These are phyloP conservation scores for Curvularia eragrostidis DNA, from an alignment of 2,329 filamentous ascomycete genomes.

Conservation along the genomic window DNA sequence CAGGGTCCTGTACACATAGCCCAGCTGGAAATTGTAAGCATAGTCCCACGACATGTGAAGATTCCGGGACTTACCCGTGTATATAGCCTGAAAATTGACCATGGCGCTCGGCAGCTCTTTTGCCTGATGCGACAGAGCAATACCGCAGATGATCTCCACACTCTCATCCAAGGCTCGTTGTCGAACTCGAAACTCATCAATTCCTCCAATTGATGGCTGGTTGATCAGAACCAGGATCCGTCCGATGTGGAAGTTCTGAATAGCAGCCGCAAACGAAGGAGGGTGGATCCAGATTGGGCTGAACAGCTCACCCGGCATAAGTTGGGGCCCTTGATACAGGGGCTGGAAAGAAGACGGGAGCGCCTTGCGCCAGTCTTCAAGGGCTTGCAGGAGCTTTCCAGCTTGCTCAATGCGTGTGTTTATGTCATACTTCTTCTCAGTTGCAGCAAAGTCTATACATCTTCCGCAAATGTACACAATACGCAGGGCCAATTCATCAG, in stretches of 20 bases:
- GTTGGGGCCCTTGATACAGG: slow-evolving; percentile 42
- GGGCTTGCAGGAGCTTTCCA: slow-evolving; percentile 55
- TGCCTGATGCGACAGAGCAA: slow-evolving; percentile 53
- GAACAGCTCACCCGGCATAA: slow-evolving; percentile 24
- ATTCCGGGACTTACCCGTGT: slow-evolving; percentile 33
- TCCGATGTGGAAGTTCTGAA: slow-evolving; percentile 62
- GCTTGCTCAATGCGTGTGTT: slow-evolving; percentile 56
- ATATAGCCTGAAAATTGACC: slow-evolving; percentile 38
- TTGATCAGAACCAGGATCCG: slow-evolving; percentile 62
- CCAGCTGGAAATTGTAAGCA: slow-evolving; percentile 30
- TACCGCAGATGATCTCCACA: slow-evolving; percentile 59
- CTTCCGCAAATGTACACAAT: slow-evolving; percentile 64
- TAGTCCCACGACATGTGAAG: background rate
- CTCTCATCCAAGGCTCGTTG: slow-evolving; percentile 56
- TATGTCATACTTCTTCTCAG: slow-evolving; percentile 55
- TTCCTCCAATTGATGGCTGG: slow-evolving; percentile 58
- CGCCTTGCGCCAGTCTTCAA: slow-evolving; percentile 59
- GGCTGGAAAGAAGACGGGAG: slow-evolving; percentile 56
- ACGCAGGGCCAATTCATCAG: slow-evolving; percentile 61
- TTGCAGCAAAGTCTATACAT: slow-evolving; percentile 65
- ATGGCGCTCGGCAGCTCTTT: slow-evolving; percentile 39
- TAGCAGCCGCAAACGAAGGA: slow-evolving; percentile 50
- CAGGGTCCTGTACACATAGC: slow-evolving; percentile 39
- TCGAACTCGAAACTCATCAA: slow-evolving; percentile 56
- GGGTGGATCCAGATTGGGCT: slow-evolving; percentile 41